These are phyloP conservation scores for Penicillium occitanis DNA, from an alignment of 2,329 filamentous ascomycete species.

Conservation along the genomic window DNA sequence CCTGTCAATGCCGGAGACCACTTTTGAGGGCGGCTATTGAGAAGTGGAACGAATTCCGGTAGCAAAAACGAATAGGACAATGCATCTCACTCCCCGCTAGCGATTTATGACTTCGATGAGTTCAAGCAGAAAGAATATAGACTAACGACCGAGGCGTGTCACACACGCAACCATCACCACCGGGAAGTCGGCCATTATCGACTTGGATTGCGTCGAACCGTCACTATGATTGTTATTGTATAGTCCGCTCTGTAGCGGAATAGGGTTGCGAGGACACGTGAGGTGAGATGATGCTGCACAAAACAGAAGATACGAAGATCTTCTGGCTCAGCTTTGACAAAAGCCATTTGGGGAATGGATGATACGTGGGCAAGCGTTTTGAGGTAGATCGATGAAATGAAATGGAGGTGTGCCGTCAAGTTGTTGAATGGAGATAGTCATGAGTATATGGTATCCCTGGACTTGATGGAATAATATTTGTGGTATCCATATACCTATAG, in stretches of 20 bases:
- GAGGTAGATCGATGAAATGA: background rate
- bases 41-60: background rate
- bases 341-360: background rate
- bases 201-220: background rate
- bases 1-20: background rate
- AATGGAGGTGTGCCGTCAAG: background rate
- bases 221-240: background rate
- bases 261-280: background rate
- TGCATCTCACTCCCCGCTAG: background rate
- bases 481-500: background rate
- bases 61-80: background rate
- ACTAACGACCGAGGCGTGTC: slow-evolving; percentile 2
- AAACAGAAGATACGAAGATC: background rate
- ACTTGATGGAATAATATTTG: background rate
- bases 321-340: background rate
- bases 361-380: background rate
- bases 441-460: background rate
- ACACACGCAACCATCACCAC: slow-evolving; percentile 18
- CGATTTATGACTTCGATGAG: background rate
- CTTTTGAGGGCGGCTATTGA: background rate
- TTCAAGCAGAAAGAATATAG: background rate
- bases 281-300: background rate
- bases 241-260: background rate
- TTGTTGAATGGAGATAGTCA: background rate
- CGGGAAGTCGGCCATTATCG: slow-evolving; percentile 7